Base-by-base conservation (phyloP, 306 rosid species). In the Gastrolobium bilobum region DNA sequence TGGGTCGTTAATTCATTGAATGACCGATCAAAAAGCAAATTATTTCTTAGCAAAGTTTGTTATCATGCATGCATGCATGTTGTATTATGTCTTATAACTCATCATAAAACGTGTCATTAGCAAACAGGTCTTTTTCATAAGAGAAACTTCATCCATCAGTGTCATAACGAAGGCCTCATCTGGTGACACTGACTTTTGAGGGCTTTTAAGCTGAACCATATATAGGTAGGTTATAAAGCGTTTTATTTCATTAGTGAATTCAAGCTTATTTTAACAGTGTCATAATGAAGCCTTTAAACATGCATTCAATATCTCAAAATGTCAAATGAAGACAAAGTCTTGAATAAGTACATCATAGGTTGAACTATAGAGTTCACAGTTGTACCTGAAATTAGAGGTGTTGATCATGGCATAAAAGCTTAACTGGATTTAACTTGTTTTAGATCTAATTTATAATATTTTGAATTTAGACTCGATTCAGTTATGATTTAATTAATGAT, bases 1-100 rank as follows among this genome's bases (percentile, higher is more conserved):
- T 44, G 30, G 67, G 76, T 34, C 14, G 30, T 47, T 15, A 46
- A 69, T 68, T 68, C 70, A 79, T 59, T 69, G 51, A 46, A 79
- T 46, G 33, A 58, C 53, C 50, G 0, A 7, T 7, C 8, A 34
- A 42, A 77, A 54, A 42, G 48, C 51, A 67, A 7, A 33, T 51
- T 39, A 11, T 78, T 31, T 4, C 2, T 52, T 14, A 2, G 48
- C 34, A 8, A 20, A 15, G 10, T 1, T 26, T 63, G 13, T 50
- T 20, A 40, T 8, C 58, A 52, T 52, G 70, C 34, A 46, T 52
- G 70, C 34, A 46, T 33, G 62, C 42, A 63, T 38, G 63, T 37
- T 20, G 40, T 65, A 10, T 39, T 26, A 76, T 29, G 48, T 20
- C 54, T 63, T 33, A 64, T 76, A 26, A 64, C 40, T 15, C 60